Percentiles rank a stretch among this genome's conserved stretches.
Conservation (phyloP, 352 stramenopile genomes). For the Pythium angustatum region DNA sequence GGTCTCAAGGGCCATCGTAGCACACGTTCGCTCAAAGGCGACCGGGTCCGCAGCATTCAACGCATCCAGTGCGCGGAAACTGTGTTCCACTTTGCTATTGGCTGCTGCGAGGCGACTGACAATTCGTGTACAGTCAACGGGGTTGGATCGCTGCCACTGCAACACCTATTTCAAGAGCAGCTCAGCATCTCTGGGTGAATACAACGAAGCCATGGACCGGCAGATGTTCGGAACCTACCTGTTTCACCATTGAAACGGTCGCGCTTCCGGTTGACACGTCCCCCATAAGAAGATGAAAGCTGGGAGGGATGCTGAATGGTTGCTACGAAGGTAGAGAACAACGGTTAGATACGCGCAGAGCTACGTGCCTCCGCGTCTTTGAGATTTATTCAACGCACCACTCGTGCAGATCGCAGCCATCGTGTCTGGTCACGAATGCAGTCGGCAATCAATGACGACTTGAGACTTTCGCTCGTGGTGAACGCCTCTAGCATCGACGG, state of each 20-base stretch:
- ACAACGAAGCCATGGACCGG: neutral
- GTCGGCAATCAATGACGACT: slow-evolving; percentile 51
- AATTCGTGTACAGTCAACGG: slow-evolving; percentile 33
- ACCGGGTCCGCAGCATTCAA: slow-evolving; percentile 3
- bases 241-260: slow-evolving; percentile 81
- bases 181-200: slow-evolving; percentile 27
- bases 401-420: slow-evolving; percentile 53
- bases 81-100: slow-evolving; percentile 41
- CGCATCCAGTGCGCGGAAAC: slow-evolving; percentile 18
- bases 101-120: slow-evolving; percentile 36
- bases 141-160: slow-evolving; percentile 39
- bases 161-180: slow-evolving; percentile 26
- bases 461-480: slow-evolving; percentile 46
- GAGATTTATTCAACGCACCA: slow-evolving; percentile 46
- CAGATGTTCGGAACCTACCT: slow-evolving; percentile 47
- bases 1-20: slow-evolving; percentile 6
- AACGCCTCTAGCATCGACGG: slow-evolving; percentile 57
- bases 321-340: slow-evolving; percentile 34
- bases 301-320: slow-evolving; percentile 59
- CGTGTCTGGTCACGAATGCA: slow-evolving; percentile 41
- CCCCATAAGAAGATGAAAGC: slow-evolving; percentile 92
- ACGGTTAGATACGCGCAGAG: neutral
- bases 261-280: slow-evolving; percentile 95
- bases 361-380: no score
- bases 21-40: slow-evolving; percentile 1